Conservation (phyloP, 345 rosid species). For the Eucalyptus sp. region DNA sequence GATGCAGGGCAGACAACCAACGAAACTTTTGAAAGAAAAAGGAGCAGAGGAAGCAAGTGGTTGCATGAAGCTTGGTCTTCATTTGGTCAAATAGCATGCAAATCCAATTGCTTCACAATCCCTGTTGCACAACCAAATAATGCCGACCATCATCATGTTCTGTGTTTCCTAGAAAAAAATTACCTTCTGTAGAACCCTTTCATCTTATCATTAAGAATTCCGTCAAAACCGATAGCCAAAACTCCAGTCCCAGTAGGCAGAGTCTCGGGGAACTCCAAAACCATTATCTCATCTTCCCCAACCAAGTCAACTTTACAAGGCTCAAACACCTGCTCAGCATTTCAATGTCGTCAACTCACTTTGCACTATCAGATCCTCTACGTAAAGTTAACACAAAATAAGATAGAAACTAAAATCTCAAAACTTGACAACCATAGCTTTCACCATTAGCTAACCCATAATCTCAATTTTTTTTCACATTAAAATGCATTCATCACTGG, state of each 20-base stretch:
- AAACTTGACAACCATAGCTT: background rate
- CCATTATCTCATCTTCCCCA: conserved; percentile 66
- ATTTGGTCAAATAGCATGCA: background rate
- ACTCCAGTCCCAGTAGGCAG: conserved; percentile 59
- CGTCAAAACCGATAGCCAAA: conserved; percentile 45
- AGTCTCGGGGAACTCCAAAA: conserved; percentile 54
- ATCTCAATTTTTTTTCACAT: background rate
- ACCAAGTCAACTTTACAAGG: conserved; percentile 38
- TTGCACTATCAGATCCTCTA: background rate
- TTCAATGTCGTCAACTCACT: background rate
- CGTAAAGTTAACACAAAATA: background rate
- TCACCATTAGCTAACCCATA: background rate
- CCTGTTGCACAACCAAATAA: background rate
- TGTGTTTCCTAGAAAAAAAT: background rate
- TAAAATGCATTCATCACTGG: background rate
- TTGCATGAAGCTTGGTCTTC: background rate
- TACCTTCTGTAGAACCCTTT: conserved; percentile 93
- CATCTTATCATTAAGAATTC: conserved; percentile 68
- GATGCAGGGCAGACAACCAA: background rate
- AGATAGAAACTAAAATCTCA: background rate
- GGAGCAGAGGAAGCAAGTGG: background rate
- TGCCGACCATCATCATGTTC: background rate
- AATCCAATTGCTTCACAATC: background rate
- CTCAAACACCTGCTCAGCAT: conserved; percentile 30
- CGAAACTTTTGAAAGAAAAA: background rate